phyloP scores from a whole-genome alignment of 768 basidiomycete species.

The Thelephora aurantiotincta region DNA sequence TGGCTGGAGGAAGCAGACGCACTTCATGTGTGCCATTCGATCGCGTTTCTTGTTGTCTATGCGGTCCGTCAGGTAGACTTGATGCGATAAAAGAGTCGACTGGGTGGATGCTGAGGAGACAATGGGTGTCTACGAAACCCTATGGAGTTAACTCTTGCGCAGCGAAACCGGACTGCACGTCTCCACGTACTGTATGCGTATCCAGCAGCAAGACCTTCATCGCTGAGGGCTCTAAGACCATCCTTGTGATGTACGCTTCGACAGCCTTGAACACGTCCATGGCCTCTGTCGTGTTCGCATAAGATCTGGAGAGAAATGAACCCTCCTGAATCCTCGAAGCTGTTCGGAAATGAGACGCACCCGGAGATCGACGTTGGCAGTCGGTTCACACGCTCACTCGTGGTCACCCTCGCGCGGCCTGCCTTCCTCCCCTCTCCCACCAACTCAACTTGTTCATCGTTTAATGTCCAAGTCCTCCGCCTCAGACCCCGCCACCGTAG shows the following conservation, averaged over 20 bases:
- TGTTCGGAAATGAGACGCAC: too few relatives aligned
- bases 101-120: constrained; percentile 92
- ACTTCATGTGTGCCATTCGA: constrained; percentile 93
- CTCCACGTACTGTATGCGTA: constrained; percentile 68
- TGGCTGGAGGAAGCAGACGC: constrained; percentile 84
- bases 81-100: constrained; percentile 82
- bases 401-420: too few relatives aligned
- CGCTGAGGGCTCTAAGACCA: constrained; percentile 70
- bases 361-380: too few relatives aligned
- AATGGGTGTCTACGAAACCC: constrained; percentile 63
- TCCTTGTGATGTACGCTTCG: constrained; percentile 82
- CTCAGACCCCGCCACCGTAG: too few relatives aligned
- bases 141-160: neutral
- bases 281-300: neutral
- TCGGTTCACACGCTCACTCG: too few relatives aligned
- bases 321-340: too few relatives aligned
- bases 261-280: constrained; percentile 98
- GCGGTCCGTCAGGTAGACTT: constrained; percentile 95
- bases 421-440: neutral
- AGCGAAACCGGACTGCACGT: neutral
- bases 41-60: constrained; percentile 91
- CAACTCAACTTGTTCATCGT: neutral
- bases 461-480: neutral
- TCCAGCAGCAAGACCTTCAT: constrained; percentile 97
- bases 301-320: too few relatives aligned